These are phyloP conservation scores for Sordaria brevicollis DNA, from an alignment of 495 filamentous ascomycete genomes.

Conservation along the genomic window DNA sequence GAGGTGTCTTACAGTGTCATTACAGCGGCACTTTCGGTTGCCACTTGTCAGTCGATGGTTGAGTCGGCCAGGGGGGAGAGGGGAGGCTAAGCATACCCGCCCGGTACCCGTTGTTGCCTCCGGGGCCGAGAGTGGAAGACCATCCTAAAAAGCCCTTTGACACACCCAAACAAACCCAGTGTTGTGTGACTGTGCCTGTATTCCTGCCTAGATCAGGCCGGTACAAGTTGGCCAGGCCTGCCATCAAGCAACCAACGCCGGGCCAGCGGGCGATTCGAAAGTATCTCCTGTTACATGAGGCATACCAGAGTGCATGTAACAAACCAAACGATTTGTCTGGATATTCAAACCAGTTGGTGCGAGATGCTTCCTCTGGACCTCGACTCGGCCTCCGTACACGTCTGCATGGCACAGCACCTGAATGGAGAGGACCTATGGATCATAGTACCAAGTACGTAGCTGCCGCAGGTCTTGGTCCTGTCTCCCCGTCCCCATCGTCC, in stretches of 20 bases:
- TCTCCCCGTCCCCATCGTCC: not conserved
- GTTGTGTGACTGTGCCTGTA: slow-evolving; percentile 18
- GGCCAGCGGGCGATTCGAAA: not conserved
- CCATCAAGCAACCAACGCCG: not conserved
- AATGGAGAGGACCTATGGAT: not conserved
- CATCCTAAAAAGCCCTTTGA: not conserved
- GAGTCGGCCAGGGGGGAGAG: slow-evolving; percentile 16
- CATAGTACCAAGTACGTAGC: not conserved
- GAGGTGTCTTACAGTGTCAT: slow-evolving; percentile 14
- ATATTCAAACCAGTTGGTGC: not conserved
- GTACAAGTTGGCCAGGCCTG: not conserved
- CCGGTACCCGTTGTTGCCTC: slow-evolving; percentile 16
- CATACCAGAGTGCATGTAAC: not conserved
- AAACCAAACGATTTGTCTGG: not conserved
- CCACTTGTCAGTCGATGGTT: slow-evolving; percentile 32
- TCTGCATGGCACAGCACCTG: not conserved
- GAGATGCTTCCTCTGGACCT: not conserved
- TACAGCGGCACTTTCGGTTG: slow-evolving; percentile 26
- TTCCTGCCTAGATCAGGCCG: slow-evolving; percentile 3
- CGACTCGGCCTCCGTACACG: not conserved
- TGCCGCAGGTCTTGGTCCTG: not conserved
- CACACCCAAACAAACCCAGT: not conserved
- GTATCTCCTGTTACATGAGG: not conserved
- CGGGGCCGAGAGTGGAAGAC: slow-evolving; percentile 8
- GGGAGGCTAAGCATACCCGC: slow-evolving; percentile 22